Base-by-base conservation (phyloP, 495 filamentous ascomycete species). In the Emericellopsis terricola region DNA sequence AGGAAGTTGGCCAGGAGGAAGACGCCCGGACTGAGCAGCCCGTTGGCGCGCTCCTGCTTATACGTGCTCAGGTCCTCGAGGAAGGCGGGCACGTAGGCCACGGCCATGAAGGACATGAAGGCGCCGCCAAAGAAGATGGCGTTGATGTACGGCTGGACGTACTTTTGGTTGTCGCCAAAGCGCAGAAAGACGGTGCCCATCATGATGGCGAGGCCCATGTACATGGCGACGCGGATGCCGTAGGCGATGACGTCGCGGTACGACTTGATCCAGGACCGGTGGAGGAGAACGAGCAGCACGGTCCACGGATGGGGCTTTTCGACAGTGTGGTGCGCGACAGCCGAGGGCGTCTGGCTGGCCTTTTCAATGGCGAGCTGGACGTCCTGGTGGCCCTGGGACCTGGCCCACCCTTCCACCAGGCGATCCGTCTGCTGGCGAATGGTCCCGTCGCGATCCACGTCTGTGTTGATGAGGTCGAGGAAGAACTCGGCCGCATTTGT, bases 61-160 rank as follows among this genome's bases (percentile, higher is more conserved):
- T 69, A 89, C 0, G 69, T 75, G 3, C 68, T 59, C 29, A 71
- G 70, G 47, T 89, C 81, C 54, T 89, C 81, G 8, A 89, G 60
- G 57, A 68, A 89, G n/a, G 76, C 65, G 0, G 81, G 81, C 6
- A 82, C 73, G 47, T 86, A 87, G 5, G 81, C 81, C 0, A 81
- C 76, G 1, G 81, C 81, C 81, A 89, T 89, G 64, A 89, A 89
- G 23, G 73, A 80, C 78, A 89, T 83, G 59, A 89, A 89, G 0
- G 81, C 81, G 0, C 65, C 72, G 11, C 81, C 79, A 49, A 81
- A 85, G 68, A 81, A 71, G 39, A 89, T 82, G 24, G 76, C 76
- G 42, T 87, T 89, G 47, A 70, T 79, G 46, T 81, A 76, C 3
- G 81, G 71, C 38, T 81, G 71, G 41, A 89, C 86, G 36, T 70